Percentiles rank a stretch among this genome's conserved stretches.
Conservation (phyloP, 371 early-diverging fungal genomes). For the Syncephalastrum contaminatum region DNA sequence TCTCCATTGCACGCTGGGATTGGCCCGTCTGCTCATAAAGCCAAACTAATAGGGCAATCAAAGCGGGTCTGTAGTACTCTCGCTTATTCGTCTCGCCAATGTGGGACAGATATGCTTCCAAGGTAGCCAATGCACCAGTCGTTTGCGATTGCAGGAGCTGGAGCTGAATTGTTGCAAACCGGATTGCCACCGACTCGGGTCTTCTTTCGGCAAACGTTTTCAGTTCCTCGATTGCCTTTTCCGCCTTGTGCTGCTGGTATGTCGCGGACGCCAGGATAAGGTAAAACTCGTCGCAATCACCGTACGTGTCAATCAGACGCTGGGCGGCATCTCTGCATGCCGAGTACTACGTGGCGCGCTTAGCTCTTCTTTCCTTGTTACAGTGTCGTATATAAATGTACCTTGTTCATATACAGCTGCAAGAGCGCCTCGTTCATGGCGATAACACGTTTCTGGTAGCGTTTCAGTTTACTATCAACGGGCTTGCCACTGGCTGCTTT, state of each 20-base stretch:
- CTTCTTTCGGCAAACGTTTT: constrained; percentile 38
- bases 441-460: constrained; percentile 64
- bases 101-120: constrained; percentile 45
- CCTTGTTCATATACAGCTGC: constrained; percentile 64
- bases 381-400: too few relatives aligned
- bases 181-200: constrained; percentile 57
- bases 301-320: constrained; percentile 55
- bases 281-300: constrained; percentile 58
- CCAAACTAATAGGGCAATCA: constrained; percentile 70
- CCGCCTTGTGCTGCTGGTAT: constrained; percentile 52
- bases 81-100: constrained; percentile 25
- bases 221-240: constrained; percentile 62
- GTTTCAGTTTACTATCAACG: constrained; percentile 60
- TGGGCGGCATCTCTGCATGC: constrained; percentile 57
- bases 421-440: constrained; percentile 70
- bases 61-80: constrained; percentile 55
- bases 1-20: constrained; percentile 56
- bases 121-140: constrained; percentile 48
- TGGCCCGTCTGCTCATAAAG: constrained; percentile 67
- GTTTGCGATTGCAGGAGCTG: constrained; percentile 55
- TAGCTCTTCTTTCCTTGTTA: neutral
- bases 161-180: constrained; percentile 68
- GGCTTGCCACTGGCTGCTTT: constrained; percentile 55
- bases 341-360: constrained; percentile 30
- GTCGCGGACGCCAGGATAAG: constrained; percentile 62